Evolutionary conservation across 306 rosid species (phyloP), one percentile per base, ranked within the genome.

Genomic region (Vachellia collinsii): DNA sequence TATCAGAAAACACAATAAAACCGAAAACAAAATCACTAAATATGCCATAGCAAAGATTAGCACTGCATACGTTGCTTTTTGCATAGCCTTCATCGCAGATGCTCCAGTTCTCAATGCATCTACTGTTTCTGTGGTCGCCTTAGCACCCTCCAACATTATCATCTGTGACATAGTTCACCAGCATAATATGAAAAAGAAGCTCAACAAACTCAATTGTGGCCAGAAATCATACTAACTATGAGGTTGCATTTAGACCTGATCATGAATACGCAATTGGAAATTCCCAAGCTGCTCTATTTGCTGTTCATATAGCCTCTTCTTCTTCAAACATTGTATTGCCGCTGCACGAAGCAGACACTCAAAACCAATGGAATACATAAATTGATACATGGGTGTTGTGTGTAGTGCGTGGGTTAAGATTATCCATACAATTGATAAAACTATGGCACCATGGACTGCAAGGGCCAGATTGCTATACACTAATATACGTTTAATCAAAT

Each of bases 61-160:
- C 47, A 64, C 42, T 34, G 50, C 88, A 37, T 81, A 96, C 99
- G 94, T 93, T 81, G 97, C 97, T 88, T 92, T 96, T 80, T 92
- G 97, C 99, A 96, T 92, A 65, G 97, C 98, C 86, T 93, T 96
- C 99, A 96, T 96, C 17, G 99, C 97, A 84, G 97, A 82, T 48
- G 99, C 99, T 69, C 99, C 99, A 37, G 97, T 88, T 90, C 99
- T 89, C 90, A 96, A 92, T 37, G 98, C 99, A 63, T 96, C 99
- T 6, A 96, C 98, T 14, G 99, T 96, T 86, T 96, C 99, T 9
- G 99, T 96, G 50, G 99, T 96, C 65, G 99, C 99, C 85, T 96
- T 93, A 67, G 99, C 98, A 77, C 99, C 98, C 85, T 96, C 99
- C 74, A 96, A 82, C 98, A 96, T 72, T 87, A 96, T 96, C 98